Evolutionary conservation across 164 flowering plant species (phyloP).

Genomic region (Tinospora cordifolia): DNA sequence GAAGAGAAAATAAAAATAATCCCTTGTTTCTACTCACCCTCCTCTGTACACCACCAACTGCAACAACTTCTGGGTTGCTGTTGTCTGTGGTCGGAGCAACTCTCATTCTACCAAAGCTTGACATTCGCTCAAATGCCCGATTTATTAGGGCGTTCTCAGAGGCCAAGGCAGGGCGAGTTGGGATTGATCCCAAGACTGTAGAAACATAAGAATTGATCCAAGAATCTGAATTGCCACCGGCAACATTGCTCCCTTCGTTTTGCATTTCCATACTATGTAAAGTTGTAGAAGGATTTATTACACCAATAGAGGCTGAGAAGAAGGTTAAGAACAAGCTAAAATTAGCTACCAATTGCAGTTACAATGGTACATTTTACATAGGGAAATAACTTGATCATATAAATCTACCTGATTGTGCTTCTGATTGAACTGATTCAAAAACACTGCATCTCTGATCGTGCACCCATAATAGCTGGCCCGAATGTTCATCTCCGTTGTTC

Average conservation of each 20-base stretch:
- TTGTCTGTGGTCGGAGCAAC: constrained; percentile 21
- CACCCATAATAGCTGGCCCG: constrained; percentile 33
- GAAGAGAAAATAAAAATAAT: constrained; percentile 17
- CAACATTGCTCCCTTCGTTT: constrained; percentile 24
- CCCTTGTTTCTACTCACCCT: constrained; percentile 24
- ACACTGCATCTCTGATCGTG: constrained; percentile 24
- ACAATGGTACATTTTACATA: background rate
- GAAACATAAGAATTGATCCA: constrained; percentile 57
- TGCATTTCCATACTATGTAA: constrained; percentile 23
- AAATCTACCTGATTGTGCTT: constrained; percentile 46
- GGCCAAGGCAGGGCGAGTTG: constrained; percentile 85
- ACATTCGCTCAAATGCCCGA: constrained; percentile 61
- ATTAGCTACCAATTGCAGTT: constrained; percentile 5
- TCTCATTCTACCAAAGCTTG: constrained; percentile 66
- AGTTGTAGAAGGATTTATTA: constrained; percentile 18
- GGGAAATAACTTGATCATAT: background rate
- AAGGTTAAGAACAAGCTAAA: constrained; percentile 15
- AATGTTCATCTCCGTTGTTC: constrained; percentile 13
- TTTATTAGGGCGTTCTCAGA: constrained; percentile 58
- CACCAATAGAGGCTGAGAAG: constrained; percentile 39
- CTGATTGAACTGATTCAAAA: constrained; percentile 20
- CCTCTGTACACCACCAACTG: constrained; percentile 21
- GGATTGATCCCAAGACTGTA: constrained; percentile 75
- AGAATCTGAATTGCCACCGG: constrained; percentile 23
- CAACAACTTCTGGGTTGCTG: constrained; percentile 22